phyloP scores from a whole-genome alignment of 2,329 filamentous ascomycete genomes.

The Chaetomiaceae sp. region DNA sequence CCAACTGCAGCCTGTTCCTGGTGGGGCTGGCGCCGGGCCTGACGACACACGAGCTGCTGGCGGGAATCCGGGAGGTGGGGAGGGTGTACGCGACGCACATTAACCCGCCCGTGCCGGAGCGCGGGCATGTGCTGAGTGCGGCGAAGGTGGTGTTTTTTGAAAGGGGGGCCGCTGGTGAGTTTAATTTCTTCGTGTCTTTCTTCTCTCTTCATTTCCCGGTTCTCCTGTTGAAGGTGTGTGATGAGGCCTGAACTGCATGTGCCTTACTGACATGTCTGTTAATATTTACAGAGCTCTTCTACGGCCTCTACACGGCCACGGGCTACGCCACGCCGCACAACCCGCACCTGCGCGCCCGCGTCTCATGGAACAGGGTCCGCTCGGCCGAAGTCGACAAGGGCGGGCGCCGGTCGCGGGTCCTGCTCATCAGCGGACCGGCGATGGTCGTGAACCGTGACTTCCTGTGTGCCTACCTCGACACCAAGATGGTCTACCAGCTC shows the following conservation, averaged over 20 bases:
- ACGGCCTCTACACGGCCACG: conserved; percentile 17
- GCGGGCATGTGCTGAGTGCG: conserved; percentile 36
- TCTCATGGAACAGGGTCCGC: conserved; percentile 47
- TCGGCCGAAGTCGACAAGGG: conserved; percentile 29
- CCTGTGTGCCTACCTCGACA: conserved; percentile 39
- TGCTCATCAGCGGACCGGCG: conserved; percentile 44
- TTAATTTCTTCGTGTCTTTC: not conserved
- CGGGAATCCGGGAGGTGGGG: conserved; percentile 40
- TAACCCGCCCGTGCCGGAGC: conserved; percentile 40
- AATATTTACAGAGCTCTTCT: conserved; percentile 34
- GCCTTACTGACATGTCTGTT: too few relatives aligned
- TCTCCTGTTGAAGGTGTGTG: too few relatives aligned
- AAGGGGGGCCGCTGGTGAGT: conserved; percentile 31
- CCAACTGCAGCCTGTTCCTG: conserved; percentile 51
- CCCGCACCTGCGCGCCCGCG: conserved; percentile 28
- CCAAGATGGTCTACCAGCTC: conserved; percentile 43
- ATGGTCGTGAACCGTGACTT: conserved; percentile 39
- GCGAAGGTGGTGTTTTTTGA: conserved; percentile 49
- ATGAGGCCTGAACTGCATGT: too few relatives aligned
- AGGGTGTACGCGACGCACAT: conserved; percentile 49
- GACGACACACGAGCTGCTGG: conserved; percentile 41
- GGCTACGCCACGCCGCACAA: conserved; percentile 36
- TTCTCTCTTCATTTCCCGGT: not conserved
- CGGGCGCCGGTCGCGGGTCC: conserved; percentile 40
- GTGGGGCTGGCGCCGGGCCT: conserved; percentile 45